Evolutionary conservation across 176 grass and related monocot genomes (phyloP), one percentile per base, ranked within the genome.

Genomic region (Eragrostis curvula): DNA sequence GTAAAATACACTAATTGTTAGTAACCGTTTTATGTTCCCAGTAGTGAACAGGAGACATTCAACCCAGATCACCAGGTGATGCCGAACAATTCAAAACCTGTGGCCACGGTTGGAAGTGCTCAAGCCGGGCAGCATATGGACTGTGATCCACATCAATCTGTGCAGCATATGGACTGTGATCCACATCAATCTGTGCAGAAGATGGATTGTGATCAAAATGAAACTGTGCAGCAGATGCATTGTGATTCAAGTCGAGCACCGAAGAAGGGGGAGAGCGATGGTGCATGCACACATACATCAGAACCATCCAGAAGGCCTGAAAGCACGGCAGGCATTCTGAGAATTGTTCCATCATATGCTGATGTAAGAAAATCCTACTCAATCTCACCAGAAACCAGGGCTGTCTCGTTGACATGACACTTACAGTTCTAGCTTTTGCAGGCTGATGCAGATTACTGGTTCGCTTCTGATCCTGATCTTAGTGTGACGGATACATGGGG

Each of bases 391-490:
- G 56, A 36, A 50, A 66, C 45, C 1, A 17, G 29, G 39, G 73
- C 21, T 63, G 24, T 20, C 14, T 69, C 11, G 0, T 30, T 53
- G 73, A 10, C 73, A 56, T 48, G 73, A 27, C 69, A 61, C 42
- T 82, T 9, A 67, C n/a, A 57, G 36, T 78, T 80, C 5, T 85
- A 84, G 18, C 56, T 84, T 70, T 78, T 93, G 78, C 92, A 98
- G 96, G 75, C 68, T 70, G 87, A 86, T 14, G 88, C 92, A 45
- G 96, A 98, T 89, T 98, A 98, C 85, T 98, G 96, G 96, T 62
- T 98, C 32, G 44, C 84, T 69, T 93, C 96, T 68, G 90, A 89
- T 17, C 8, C 66, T 55, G 78, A 81, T 9, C 84, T 57, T 36
- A 95, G 71, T 52, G 41, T 95, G 36, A 95, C 90, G 42, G 84